A percentile compares a stretch with the other conserved stretches of the same genome.
phyloP scores from a whole-genome alignment of 108 stramenopile genomes.

The Epithemia pelagica region DNA sequence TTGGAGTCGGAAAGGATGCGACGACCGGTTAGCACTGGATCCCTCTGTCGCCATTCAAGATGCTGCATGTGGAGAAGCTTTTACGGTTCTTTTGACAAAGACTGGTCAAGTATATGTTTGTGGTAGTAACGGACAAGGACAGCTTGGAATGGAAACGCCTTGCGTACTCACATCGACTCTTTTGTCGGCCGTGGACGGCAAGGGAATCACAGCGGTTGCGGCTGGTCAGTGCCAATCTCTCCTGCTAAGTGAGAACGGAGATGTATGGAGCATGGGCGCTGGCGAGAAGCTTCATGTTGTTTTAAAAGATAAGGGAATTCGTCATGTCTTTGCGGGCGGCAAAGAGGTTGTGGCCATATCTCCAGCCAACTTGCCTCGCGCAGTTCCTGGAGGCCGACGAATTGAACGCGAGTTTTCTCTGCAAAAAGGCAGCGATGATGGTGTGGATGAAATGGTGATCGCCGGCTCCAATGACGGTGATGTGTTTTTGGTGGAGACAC shows the following conservation, averaged over 20 bases:
- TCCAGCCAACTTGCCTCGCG: neutral
- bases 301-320: constrained; percentile 24
- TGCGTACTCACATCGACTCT: constrained; percentile 1
- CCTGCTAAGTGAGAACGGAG: constrained; percentile 48
- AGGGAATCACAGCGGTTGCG: constrained; percentile 41
- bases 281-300: constrained; percentile 17
- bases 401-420: constrained; percentile 4
- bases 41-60: constrained; percentile 53
- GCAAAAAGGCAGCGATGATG: neutral
- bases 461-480: neutral
- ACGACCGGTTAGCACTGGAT: constrained; percentile 25
- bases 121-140: constrained; percentile 49
- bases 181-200: neutral
- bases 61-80: constrained; percentile 58
- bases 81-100: constrained; percentile 49
- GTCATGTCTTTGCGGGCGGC: constrained; percentile 55
- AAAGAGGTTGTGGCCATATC: constrained; percentile 38
- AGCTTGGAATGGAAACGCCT: constrained; percentile 33
- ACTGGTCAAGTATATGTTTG: constrained; percentile 57
- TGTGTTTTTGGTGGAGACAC: neutral
- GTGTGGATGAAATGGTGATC: neutral
- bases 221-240: constrained; percentile 48
- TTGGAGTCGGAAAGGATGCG: neutral
- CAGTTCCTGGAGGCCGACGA: neutral
- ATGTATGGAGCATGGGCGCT: constrained; percentile 51